Base-by-base conservation (phyloP, 2,329 filamentous ascomycete species). In the Aspergillus versicolor region DNA sequence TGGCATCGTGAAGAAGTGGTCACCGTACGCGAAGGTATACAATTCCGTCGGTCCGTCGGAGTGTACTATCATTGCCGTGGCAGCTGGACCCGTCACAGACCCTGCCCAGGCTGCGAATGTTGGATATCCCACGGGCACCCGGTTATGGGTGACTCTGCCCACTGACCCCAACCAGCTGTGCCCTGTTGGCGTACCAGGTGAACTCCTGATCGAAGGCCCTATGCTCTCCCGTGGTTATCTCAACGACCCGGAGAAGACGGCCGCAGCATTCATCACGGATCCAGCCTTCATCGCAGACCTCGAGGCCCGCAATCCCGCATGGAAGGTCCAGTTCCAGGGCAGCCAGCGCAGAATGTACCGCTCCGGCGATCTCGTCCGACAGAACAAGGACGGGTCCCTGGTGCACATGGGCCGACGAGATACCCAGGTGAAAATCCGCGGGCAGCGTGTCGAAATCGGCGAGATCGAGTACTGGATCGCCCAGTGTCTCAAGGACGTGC, bases 201-300 rank as follows among this genome's bases (percentile, higher is more conserved):
- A 52, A 17, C 40, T 52, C 5, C 17, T 43, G 2, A 21, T 52
- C 3, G 38, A 77, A 56, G 75, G 76, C 2, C 65, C 67, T 3
- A 60, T 61, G 7, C 47, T 71, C 19, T 63, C 60, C 6, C 45
- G 61, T 42, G 67, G 65, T 3, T 73, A 73, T 57, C 48, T 71
- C 12, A 63, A 66, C 11, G 52, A 68, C 17, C 38, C 57, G 1
- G 60, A 64, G 21, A 61, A 61, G 52, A 71, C 68, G 1, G 43
- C 52, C 2, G 55, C 43, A 5, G 56, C 48, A 9, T 72, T 72
- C 48, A 61, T 70, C 13, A 32, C 57, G 7, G 30, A 58, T 9
- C 57, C 63, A 8, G n/a, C 27, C 3, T 51, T 44, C 5, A 27
- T 44, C 21, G n/a, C 15, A 12, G 19, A 24, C 4, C 42, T 44